A percentile compares a stretch with the other conserved stretches of the same genome.
Conservation (phyloP, 169 alveolate species). For the Eimeria necatrix region DNA sequence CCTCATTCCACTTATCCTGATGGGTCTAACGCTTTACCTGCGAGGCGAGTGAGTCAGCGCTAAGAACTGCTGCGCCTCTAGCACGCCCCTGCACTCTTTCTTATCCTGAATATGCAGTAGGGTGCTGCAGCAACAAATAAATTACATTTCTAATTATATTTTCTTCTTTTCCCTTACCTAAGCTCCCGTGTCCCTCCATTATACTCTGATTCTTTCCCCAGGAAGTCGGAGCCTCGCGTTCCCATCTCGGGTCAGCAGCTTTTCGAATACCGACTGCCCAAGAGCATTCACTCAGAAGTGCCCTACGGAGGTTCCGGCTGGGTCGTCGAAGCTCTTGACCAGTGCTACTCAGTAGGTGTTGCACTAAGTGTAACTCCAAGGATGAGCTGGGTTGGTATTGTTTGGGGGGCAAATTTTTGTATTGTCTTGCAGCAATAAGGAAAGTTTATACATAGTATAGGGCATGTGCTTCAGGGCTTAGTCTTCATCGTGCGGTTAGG, state of each 20-base stretch:
- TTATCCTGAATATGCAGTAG: not conserved
- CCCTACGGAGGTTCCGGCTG: constrained; percentile 66
- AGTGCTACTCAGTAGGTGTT: constrained; percentile 45
- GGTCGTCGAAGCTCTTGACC: constrained; percentile 42
- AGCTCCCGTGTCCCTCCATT: not conserved
- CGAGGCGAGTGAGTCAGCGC: constrained; percentile 45
- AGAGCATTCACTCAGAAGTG: constrained; percentile 45
- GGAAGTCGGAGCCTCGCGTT: constrained; percentile 70
- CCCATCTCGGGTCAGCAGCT: constrained; percentile 51
- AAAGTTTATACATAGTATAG: not conserved
- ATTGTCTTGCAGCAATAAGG: not conserved
- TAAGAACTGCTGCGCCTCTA: not conserved
- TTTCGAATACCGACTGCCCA: constrained; percentile 50
- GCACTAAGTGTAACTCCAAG: not conserved
- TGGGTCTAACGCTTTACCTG: constrained; percentile 64
- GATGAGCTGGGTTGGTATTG: too few relatives aligned
- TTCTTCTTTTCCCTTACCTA: too few relatives aligned
- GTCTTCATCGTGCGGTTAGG: too few relatives aligned
- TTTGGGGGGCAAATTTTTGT: too few relatives aligned
- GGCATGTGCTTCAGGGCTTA: too few relatives aligned
- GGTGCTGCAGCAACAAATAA: too few relatives aligned
- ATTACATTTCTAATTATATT: not conserved
- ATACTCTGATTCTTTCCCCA: not conserved
- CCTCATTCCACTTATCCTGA: constrained; percentile 47
- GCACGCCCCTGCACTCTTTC: too few relatives aligned